These are phyloP conservation scores for Aethionema arabicum DNA, from an alignment of 345 rosid species.

Conservation along the genomic window DNA sequence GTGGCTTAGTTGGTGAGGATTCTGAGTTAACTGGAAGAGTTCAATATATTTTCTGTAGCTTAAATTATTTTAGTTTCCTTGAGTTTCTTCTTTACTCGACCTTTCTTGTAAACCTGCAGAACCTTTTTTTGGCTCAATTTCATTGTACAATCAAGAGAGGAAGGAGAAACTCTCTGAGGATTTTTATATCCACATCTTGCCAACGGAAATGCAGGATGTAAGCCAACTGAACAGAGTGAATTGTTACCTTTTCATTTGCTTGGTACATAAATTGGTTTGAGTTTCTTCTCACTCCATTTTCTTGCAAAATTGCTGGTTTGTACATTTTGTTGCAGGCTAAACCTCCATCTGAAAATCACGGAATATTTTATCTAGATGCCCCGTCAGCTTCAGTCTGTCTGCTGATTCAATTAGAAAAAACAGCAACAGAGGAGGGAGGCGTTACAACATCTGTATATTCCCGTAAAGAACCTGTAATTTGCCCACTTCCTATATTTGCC, in stretches of 20 bases:
- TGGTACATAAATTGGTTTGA: constrained; percentile 5
- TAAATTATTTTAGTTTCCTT: constrained; percentile 21
- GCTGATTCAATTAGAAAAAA: constrained; percentile 88
- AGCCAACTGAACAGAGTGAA: constrained; percentile 32
- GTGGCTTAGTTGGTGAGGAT: constrained; percentile 82
- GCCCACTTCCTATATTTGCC: neutral
- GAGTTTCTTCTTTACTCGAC: constrained; percentile 29
- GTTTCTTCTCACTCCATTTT: constrained; percentile 8
- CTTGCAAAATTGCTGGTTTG: constrained; percentile 11
- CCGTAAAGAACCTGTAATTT: constrained; percentile 96
- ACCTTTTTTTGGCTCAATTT: constrained; percentile 92
- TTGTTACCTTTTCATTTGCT: constrained; percentile 6
- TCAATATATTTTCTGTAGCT: constrained; percentile 20
- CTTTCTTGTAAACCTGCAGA: constrained; percentile 52
- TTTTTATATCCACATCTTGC: constrained; percentile 67
- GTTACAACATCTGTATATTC: constrained; percentile 92
- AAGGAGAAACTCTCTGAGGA: constrained; percentile 94
- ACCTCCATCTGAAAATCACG: constrained; percentile 60
- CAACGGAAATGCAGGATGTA: constrained; percentile 85
- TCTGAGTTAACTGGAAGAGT: constrained; percentile 1
- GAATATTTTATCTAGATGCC: constrained; percentile 88
- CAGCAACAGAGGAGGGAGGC: constrained; percentile 93
- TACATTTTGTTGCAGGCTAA: constrained; percentile 51
- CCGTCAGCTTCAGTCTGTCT: constrained; percentile 88
- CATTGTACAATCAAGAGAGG: constrained; percentile 88